Conservation (phyloP, 139 green algal genomes). For the Picochlorum sp. region DNA sequence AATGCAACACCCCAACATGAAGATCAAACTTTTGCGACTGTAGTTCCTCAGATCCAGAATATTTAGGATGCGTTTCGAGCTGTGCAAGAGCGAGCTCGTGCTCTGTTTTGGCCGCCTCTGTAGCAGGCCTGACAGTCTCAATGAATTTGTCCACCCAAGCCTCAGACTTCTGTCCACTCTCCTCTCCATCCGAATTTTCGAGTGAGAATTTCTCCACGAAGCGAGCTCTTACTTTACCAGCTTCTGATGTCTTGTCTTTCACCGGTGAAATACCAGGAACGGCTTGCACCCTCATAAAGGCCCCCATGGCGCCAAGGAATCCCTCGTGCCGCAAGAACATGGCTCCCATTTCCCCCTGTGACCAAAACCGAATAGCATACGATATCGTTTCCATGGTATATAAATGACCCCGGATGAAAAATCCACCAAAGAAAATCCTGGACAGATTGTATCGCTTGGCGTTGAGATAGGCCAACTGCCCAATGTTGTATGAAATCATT, state of each 20-base stretch:
- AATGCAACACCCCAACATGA: constrained; percentile 93
- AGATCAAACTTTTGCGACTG: constrained; percentile 35
- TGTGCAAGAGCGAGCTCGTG: constrained; percentile 15
- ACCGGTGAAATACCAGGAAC: constrained; percentile 18
- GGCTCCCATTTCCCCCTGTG: constrained; percentile 89
- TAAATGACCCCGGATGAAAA: constrained; percentile 97
- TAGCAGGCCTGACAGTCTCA: constrained; percentile 31
- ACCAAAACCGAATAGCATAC: constrained; percentile 97
- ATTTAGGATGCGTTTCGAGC: constrained; percentile 6
- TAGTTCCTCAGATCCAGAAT: not conserved
- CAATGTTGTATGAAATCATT: constrained; percentile 99
- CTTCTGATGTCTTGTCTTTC: not conserved
- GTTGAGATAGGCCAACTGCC: constrained; percentile 76
- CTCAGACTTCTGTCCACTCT: constrained; percentile 65
- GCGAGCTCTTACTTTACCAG: constrained; percentile 46
- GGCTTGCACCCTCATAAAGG: constrained; percentile 86
- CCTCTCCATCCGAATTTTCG: constrained; percentile 74
- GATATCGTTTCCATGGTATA: constrained; percentile 99
- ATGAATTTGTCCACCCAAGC: constrained; percentile 90
- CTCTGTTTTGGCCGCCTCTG: constrained; percentile 27
- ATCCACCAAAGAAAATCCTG: constrained; percentile 91
- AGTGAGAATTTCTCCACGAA: constrained; percentile 91
- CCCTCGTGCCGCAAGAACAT: constrained; percentile 96
- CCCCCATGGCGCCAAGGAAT: constrained; percentile 91
- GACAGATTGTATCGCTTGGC: constrained; percentile 82